Conservation (phyloP, 2,329 filamentous ascomycete species). For the Lachnellula cervina region DNA sequence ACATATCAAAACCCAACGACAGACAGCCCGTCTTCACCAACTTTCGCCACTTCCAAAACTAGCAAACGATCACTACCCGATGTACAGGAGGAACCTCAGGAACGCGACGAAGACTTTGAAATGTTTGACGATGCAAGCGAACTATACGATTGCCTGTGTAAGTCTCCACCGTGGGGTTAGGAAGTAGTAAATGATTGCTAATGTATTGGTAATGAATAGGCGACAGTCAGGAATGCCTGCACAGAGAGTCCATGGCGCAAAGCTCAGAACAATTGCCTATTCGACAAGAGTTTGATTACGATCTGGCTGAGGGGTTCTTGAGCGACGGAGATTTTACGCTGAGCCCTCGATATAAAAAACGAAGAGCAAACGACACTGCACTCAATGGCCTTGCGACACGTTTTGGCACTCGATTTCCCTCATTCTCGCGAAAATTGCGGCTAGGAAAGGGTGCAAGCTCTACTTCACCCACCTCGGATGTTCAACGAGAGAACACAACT, state of each 20-base stretch:
- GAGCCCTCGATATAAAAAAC: slow-evolving; percentile 50
- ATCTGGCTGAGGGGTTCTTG: slow-evolving; percentile 56
- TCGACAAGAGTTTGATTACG: slow-evolving; percentile 56
- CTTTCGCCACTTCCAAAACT: slow-evolving; percentile 46
- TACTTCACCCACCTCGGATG: slow-evolving; percentile 18
- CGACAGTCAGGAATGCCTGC: slow-evolving; percentile 54
- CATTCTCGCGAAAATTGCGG: slow-evolving; percentile 50
- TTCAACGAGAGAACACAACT: slow-evolving; percentile 21
- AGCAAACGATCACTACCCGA: slow-evolving; percentile 69
- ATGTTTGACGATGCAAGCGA: slow-evolving; percentile 45
- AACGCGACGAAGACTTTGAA: slow-evolving; percentile 58
- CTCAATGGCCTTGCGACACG: slow-evolving; percentile 60
- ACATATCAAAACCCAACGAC: slow-evolving; percentile 40
- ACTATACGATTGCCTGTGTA: slow-evolving; percentile 70
- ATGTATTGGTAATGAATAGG: slow-evolving; percentile 40
- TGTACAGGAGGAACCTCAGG: slow-evolving; percentile 76
- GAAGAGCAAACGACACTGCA: slow-evolving; percentile 53
- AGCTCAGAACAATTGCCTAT: slow-evolving; percentile 33
- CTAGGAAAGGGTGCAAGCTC: slow-evolving; percentile 40
- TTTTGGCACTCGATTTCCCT: slow-evolving; percentile 55
- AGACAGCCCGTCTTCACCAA: slow-evolving; percentile 56
- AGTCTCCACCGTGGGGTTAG: slow-evolving; percentile 35
- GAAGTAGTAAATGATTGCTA: slow-evolving; percentile 16
- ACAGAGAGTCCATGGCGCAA: slow-evolving; percentile 39
- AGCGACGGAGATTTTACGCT: slow-evolving; percentile 56